Base-by-base conservation (phyloP, 441 rosid genomes). In the Adansonia rubrostipa region DNA sequence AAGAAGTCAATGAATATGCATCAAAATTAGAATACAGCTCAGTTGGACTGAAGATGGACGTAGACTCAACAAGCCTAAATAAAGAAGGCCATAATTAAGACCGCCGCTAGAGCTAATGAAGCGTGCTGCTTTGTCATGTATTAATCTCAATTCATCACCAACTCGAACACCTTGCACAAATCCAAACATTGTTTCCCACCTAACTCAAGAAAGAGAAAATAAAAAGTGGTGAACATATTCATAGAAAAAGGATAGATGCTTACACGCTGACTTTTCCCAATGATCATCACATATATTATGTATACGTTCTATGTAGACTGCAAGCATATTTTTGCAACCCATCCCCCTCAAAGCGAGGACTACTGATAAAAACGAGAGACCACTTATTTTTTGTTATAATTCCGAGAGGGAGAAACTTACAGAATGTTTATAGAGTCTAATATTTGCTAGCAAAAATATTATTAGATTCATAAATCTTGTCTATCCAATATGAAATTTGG, bases 261-360 rank as follows among this genome's bases (percentile, higher is more conserved):
- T 42, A 33, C 36, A 33, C 36, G 4, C 36, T 33, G 36, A 33
- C 36, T 33, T 33, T 3, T 3, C 36, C 4, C 4, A 33, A 3
- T 33, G 36, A 33, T 33, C 36, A 33, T 33, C 4, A 33, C 36
- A 33, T 28, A 28, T 28, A 28, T 24, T 28, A 28, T 28, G 33
- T 64, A 64, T 64, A 5, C 7, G 69, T 19, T 36, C 69, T 36
- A 36, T 13, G 68, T 63, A 14, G 45, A 33, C 48, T n/a, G 24
- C 75, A 71, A 15, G 28, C 63, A 53, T 53, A n/a, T n/a, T 71
- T 71, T 13, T 33, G 62, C 24, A 33, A 71, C 58, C 48, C 75
- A 53, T 3, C 28, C 63, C 63, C 50, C 1, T 9, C 75, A 54
- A 15, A n/a, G 58, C 10, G 7, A 71, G n/a, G 50, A 54, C 24